phyloP scores from a whole-genome alignment of 1,139 yeast species.

The Candida tunisiensis region DNA sequence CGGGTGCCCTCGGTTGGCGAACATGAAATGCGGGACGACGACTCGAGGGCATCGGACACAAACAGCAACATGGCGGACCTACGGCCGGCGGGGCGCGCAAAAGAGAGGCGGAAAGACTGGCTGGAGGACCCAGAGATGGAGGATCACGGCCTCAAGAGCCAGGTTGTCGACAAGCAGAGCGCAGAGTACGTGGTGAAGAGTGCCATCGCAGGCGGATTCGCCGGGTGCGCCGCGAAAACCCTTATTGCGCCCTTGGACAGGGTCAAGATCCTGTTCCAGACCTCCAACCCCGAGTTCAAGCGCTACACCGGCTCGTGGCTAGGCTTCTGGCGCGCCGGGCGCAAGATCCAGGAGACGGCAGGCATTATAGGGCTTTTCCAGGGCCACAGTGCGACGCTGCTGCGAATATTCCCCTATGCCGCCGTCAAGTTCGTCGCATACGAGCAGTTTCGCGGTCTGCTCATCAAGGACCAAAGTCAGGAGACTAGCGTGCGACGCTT shows the following conservation, averaged over 20 bases:
- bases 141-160: too few species aligned
- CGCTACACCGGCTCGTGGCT: conserved; percentile 65
- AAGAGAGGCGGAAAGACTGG: too few species aligned
- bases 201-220: conserved; percentile 90
- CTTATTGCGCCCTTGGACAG: conserved; percentile 91
- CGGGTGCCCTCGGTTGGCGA: too few species aligned
- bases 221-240: conserved; percentile 92
- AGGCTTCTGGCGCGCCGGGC: conserved; percentile 63
- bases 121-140: too few species aligned
- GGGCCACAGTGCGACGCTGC: conserved; percentile 86
- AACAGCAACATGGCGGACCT: too few species aligned
- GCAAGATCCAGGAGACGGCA: conserved; percentile 45
- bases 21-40: too few species aligned
- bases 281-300: conserved; percentile 77
- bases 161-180: conserved; percentile 46
- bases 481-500: conserved; percentile 76
- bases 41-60: too few species aligned
- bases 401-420: conserved; percentile 92
- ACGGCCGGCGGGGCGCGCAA: too few species aligned
- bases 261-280: conserved; percentile 86
- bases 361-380: conserved; percentile 80
- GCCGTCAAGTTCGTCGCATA: conserved; percentile 96
- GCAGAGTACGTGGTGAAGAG: conserved; percentile 65
- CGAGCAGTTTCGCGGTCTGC: conserved; percentile 69
- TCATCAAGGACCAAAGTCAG: conserved; percentile 56